Base-by-base conservation (phyloP, 73 alveolate genomes). In the Stentor coeruleus region DNA sequence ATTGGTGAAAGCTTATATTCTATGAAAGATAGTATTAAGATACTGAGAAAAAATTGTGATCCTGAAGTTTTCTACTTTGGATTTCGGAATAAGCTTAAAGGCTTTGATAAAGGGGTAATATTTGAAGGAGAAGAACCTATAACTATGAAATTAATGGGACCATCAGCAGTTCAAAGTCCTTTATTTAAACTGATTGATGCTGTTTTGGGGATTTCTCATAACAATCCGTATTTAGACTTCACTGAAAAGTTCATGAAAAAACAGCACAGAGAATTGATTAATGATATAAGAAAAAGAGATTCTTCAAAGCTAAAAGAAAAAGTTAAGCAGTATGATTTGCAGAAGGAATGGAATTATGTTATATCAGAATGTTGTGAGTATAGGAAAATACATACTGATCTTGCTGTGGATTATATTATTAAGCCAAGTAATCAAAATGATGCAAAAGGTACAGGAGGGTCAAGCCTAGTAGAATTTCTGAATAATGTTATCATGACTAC, bases 121-220 rank as follows among this genome's bases (percentile, higher is more conserved):
- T 66, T 20, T 66, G 36, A 20, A 66, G 79, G 79, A 66, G 39
- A 14, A 28, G n/a, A 20, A 20, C n/a, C 11, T 0, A 66, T 15
- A 20, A 20, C 39, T 66, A 26, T 26, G 33, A 33, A 33, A 26
- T 31, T 66, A 33, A 66, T 66, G 79, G 79, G 79, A 31, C 37
- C 79, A 26, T 20, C 79, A 28, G 79, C 79, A 66, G 79, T 31
- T 31, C 79, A 66, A 66, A 66, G 79, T 2, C 79, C 79, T 2
- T 66, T 66, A 2, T 37, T 66, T 20, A 0, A 31, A 40, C 42
- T 66, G n/a, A 26, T 66, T 2, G 79, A 66, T 33, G 39, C 42
- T 11, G 14, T 66, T 66, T 66, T 66, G 11, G 37, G 40, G 11
- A 20, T 66, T 20, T 14, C n/a, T 20, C 0, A 20, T 20, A 20